phyloP scores from a whole-genome alignment of 768 basidiomycete genomes.

The Filobasidium floriforme region DNA sequence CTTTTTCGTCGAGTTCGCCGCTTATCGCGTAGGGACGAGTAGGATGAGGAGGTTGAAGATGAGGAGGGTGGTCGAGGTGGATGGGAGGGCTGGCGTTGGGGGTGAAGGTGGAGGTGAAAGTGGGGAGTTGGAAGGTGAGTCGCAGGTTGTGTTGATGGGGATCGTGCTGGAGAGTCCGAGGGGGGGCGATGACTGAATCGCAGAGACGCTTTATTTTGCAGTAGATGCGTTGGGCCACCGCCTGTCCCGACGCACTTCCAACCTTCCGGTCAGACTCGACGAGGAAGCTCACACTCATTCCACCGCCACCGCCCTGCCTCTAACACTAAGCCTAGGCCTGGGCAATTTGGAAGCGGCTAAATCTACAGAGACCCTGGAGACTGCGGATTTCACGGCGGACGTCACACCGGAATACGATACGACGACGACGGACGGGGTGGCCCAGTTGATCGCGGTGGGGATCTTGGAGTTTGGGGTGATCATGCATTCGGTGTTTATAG shows the following conservation, averaged over 20 bases:
- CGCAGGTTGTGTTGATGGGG: no score
- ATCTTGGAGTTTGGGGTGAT: slow-evolving; percentile 92
- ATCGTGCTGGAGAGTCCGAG: no score
- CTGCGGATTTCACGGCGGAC: neutral
- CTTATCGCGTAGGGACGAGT: slow-evolving; percentile 75
- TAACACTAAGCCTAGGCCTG: no score
- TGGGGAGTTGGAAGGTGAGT: neutral
- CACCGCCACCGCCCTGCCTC: neutral
- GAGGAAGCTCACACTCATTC: slow-evolving; percentile 9
- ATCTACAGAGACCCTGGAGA: neutral
- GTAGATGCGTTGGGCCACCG: no score
- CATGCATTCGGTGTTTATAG: slow-evolving; percentile 78
- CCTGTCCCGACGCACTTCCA: neutral
- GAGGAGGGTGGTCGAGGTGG: slow-evolving; percentile 24
- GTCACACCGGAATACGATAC: slow-evolving; percentile 12
- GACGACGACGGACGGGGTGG: slow-evolving; percentile 40
- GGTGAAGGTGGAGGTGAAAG: neutral
- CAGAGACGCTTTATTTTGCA: no score
- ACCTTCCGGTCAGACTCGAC: neutral
- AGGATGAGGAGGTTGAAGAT: slow-evolving; percentile 62
- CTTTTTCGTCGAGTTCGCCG: slow-evolving; percentile 75
- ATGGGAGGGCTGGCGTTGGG: neutral
- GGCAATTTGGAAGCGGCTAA: no score
- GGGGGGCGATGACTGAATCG: no score
- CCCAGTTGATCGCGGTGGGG: slow-evolving; percentile 76